Evolutionary conservation across 2,329 filamentous ascomycete genomes (phyloP), one percentile per base, ranked within the genome.

Genomic region (Talaromyces pinophilus): DNA sequence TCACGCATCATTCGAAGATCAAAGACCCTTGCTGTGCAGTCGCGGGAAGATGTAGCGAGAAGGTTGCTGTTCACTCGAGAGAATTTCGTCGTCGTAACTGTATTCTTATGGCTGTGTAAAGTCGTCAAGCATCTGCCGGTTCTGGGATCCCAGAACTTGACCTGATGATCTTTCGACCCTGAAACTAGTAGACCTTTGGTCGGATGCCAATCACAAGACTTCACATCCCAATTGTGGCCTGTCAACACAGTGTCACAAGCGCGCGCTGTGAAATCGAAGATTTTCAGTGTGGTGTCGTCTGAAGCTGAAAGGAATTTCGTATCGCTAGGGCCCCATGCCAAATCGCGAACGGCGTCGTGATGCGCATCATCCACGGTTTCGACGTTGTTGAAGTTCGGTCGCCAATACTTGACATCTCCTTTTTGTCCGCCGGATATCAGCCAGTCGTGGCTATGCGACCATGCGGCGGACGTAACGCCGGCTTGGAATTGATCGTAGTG

Each of bases 1-100:
- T 99, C 95, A 69, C 95, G 91, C 95, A 99, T 98, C 91, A 97
- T 97, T 59, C 95, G 88, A 65, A 99, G 84, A 77, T 99, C 95
- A 74, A 98, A 98, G 55, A 99, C 88, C 67, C 95, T 88, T 8
- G 93, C 93, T 0, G 92, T 96, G 77, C 96, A 92, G 74, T 99
- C 95, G 76, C 95, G 87, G 52, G 93, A 95, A 38, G 93, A 96
- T 0, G 95, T 97, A 42, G 94, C 95, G 59, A 99, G 86, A 68
- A 96, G 90, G 70, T 90, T 86, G 35, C 92, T 93, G 73, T 92
- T 90, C 10, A 92, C 89, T 62, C 90, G 90, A 76, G 97, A 95
- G 75, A 99, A 99, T 55, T 90, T 82, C 0, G 93, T 96, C 75
- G 95, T 95, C 54, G 93, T 95, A 73, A 99, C 93, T 44, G 93